A percentile compares a stretch with the other conserved stretches of the same genome.
Evolutionary conservation across 768 basidiomycete species (phyloP).

Genomic region (Russula vinacea): DNA sequence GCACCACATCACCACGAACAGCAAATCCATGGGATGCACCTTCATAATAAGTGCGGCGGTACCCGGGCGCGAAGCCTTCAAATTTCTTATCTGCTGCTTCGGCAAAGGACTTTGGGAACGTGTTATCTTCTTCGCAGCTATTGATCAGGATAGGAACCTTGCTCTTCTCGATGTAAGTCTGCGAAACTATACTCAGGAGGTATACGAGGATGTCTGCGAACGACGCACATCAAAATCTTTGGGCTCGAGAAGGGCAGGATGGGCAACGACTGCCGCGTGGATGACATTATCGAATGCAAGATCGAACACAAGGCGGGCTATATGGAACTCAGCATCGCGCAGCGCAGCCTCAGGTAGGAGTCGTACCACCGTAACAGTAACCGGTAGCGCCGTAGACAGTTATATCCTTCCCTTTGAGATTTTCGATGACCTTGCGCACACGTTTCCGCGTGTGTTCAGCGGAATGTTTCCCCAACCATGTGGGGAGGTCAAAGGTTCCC

Average conservation of each 20-base stretch:
- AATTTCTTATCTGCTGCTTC: constrained; percentile 41
- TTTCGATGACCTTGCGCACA: constrained; percentile 32
- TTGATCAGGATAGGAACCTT: constrained; percentile 45
- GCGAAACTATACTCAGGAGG: background rate
- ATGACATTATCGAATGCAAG: constrained; percentile 44
- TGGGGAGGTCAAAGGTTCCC: constrained; percentile 11
- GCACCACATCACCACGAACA: constrained; percentile 40
- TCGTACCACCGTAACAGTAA: constrained; percentile 34
- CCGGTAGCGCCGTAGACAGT: constrained; percentile 34
- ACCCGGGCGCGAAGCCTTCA: constrained; percentile 40
- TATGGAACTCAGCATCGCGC: background rate
- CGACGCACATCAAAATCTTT: constrained; percentile 40
- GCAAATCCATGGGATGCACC: constrained; percentile 47
- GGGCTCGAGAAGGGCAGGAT: constrained; percentile 46
- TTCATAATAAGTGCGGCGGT: constrained; percentile 38
- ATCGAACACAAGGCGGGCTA: constrained; percentile 32
- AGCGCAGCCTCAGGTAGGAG: no score
- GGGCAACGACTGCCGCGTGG: constrained; percentile 43
- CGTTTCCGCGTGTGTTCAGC: constrained; percentile 24
- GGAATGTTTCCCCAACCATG: constrained; percentile 28
- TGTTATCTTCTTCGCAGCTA: constrained; percentile 38
- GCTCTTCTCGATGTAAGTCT: constrained; percentile 38
- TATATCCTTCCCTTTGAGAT: constrained; percentile 37
- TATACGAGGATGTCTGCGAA: background rate
- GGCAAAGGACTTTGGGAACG: constrained; percentile 39